Evolutionary conservation across 2,329 filamentous ascomycete species (phyloP), one percentile per base, ranked within the genome.

Genomic region (Kalmusia sp.): DNA sequence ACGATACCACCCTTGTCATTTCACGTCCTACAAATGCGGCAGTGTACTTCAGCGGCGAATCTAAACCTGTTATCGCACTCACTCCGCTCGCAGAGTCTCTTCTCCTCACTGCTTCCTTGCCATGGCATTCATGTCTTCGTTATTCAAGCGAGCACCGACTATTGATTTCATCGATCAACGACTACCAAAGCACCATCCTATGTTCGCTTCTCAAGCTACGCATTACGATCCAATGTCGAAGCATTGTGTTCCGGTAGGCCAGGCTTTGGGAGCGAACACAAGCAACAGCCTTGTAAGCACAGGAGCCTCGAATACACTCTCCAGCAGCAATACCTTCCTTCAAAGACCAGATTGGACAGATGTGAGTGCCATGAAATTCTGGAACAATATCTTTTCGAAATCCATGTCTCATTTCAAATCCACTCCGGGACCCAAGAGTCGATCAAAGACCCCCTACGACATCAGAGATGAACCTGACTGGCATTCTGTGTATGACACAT

Each of bases 91-190:
- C 28, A 22, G 9, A 50, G 30, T 28, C 48, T 38, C 38, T 25
- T 35, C 28, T 15, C 17, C 12, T 38, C 22, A n/a, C 40, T 38
- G 17, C 6, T 3, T 6, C 22, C 8, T 52, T 28, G 34, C 24
- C 15, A 46, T 52, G 49, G 30, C 39, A 15, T 17, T 25, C 17
- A 46, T 47, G 6, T 41, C 49, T 40, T 11, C 25, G 19, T 28
- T 40, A 14, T 47, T 25, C 12, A 46, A 47, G 19, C 31, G 41
- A 34, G 24, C 41, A 7, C 31, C 41, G 15, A 52, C 40, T 7
- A 33, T 53, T n/a, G 51, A 53, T 24, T 53, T 53, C 30, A 53
- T 53, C 28, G 37, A 49, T 25, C 35, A 53, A 17, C 43, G 28
- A n/a, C 37, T 53, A 25, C 35, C 51, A 6, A 49, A 49, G 27